Conservation (phyloP, 208 protist genomes). For the Wallacemonas sp. region DNA sequence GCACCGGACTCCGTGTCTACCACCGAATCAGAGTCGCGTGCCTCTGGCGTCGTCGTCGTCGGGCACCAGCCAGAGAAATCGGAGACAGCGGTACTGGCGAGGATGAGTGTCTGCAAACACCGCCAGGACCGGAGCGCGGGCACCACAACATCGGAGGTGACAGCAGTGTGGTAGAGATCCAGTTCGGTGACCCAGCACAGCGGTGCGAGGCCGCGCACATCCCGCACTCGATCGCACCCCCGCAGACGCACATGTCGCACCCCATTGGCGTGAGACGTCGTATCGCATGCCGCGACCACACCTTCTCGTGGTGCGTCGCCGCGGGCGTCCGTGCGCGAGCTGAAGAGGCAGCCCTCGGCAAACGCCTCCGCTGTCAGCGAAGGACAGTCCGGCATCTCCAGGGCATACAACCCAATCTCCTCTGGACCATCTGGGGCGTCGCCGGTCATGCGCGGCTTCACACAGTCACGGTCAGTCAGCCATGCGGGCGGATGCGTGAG, state of each 20-base stretch:
- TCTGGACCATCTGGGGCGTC: not conserved
- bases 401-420: not conserved
- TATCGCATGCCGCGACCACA: not conserved
- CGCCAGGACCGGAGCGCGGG: constrained; percentile 25
- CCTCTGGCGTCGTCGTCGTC: constrained; percentile 6
- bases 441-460: too few relatives aligned
- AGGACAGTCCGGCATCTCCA: constrained; percentile 19
- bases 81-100: constrained; percentile 24
- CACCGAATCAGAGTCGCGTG: too few relatives aligned
- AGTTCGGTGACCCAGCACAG: constrained; percentile 36
- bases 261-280: constrained; percentile 5
- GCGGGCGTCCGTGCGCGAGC: not conserved
- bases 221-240: constrained; percentile 35
- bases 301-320: not conserved
- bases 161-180: constrained; percentile 59
- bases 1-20: too few relatives aligned
- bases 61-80: constrained; percentile 3
- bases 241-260: constrained; percentile 32
- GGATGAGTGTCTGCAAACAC: constrained; percentile 27
- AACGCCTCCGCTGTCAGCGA: not conserved
- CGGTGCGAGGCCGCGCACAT: constrained; percentile 22
- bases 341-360: not conserved
- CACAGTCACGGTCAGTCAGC: not conserved
- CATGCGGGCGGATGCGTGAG: constrained; percentile 21
- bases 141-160: constrained; percentile 25